Evolutionary conservation across 345 rosid species (phyloP), one percentile per base, ranked within the genome.

Genomic region (Conringia planisiliqua): DNA sequence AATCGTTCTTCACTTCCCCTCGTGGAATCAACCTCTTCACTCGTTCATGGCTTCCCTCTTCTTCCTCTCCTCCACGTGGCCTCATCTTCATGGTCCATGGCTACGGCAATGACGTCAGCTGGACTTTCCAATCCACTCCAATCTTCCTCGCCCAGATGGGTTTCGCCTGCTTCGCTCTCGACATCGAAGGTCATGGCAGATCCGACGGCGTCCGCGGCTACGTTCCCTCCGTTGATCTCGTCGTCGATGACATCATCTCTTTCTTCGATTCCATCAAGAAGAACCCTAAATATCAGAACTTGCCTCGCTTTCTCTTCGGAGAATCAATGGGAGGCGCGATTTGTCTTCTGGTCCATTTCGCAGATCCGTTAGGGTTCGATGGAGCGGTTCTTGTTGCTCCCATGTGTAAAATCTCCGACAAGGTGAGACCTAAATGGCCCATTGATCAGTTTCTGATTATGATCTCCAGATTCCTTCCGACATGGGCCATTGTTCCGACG

Each of bases 301-400:
- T 88, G 33, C 95, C 92, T 13, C 79, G 83, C 26, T 91, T 94
- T 66, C 80, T 89, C 7, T 87, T 79, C 16, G 94, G 96, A 2
- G 97, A 94, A 73, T 93, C 97, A 4, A 86, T 89, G 96, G 96
- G 97, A 14, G 97, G 88, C 4, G 98, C 95, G 2, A 82, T 87
- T 68, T 83, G 83, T 72, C 84, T 94, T 11, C 36, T 88, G 66
- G 73, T 82, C 30, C 94, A 89, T 75, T 80, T 93, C 22, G 81
- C 85, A 0, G 87, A 84, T 63, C 87, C 80, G 2, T 35, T 20
- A 14, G 88, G 83, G 58, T 91, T 89, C 63, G 82, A 78, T 7
- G 96, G 98, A 4, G 94, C 97, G 0, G 60, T 91, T 32, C 71
- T 89, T 48, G 96, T 91, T 1, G 91, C 96, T 4, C 92, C 97